These are phyloP conservation scores for Globisporangium paroecandrum DNA, from an alignment of 352 stramenopile genomes.

Conservation along the genomic window DNA sequence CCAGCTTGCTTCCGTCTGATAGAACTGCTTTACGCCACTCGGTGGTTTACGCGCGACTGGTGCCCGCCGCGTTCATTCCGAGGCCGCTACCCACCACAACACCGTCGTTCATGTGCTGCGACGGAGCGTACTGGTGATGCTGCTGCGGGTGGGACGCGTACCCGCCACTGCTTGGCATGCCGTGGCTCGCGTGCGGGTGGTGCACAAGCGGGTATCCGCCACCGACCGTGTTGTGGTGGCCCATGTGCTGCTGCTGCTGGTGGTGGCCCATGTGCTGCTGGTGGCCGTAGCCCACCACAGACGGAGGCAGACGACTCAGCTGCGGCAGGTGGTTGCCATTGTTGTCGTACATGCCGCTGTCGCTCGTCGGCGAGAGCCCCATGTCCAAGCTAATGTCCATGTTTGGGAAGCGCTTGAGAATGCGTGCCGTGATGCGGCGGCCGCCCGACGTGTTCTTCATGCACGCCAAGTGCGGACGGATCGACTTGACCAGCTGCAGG, in stretches of 20 bases:
- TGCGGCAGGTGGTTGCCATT: constrained; percentile 13
- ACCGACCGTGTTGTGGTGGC: constrained; percentile 1
- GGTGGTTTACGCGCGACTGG: constrained; percentile 37
- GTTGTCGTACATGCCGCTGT: constrained; percentile 33
- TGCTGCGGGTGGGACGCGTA: constrained; percentile 29
- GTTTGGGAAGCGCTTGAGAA: constrained; percentile 95
- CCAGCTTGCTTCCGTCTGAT: constrained; percentile 5
- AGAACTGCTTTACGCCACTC: background rate
- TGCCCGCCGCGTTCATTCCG: constrained; percentile 34
- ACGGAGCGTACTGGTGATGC: constrained; percentile 32
- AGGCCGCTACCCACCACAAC: constrained; percentile 31
- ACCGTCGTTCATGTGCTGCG: constrained; percentile 37
- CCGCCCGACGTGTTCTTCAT: constrained; percentile 96
- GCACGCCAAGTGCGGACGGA: constrained; percentile 92
- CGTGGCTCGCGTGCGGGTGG: background rate
- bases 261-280: constrained; percentile 7
- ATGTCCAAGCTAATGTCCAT: constrained; percentile 88
- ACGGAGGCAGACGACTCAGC: constrained; percentile 11
- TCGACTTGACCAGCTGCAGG: constrained; percentile 92
- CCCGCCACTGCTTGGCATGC: background rate
- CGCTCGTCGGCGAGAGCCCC: constrained; percentile 28
- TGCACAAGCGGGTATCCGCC: constrained; percentile 7
- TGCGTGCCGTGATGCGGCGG: constrained; percentile 93
- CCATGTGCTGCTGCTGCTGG: constrained; percentile 1
- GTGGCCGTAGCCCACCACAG: constrained; percentile 10